Conservation (phyloP, 495 filamentous ascomycete species). For the Aspergillus funiculosus region DNA sequence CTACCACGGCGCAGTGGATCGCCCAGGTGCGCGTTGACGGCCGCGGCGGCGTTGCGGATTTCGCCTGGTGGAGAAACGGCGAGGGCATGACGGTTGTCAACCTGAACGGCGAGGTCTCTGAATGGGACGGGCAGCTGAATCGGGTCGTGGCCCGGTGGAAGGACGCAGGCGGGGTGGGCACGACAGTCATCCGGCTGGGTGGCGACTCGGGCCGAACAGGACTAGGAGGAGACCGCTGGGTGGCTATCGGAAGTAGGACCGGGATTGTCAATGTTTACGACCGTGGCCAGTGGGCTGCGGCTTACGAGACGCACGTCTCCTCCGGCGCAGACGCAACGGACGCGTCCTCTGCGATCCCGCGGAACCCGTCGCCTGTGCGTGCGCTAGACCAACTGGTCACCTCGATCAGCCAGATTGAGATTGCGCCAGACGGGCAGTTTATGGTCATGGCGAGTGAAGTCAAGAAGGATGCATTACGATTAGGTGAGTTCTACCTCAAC, state of each 20-base stretch:
- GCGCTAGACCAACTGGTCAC: slow-evolving; percentile 82
- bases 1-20: slow-evolving; percentile 81
- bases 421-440: slow-evolving; percentile 84
- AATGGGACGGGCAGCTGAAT: slow-evolving; percentile 65
- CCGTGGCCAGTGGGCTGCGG: slow-evolving; percentile 54
- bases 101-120: slow-evolving; percentile 87
- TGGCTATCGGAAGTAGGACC: slow-evolving; percentile 75
- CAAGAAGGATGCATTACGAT: slow-evolving; percentile 80
- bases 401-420: slow-evolving; percentile 65
- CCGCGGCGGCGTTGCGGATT: slow-evolving; percentile 76
- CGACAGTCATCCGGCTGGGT: slow-evolving; percentile 72
- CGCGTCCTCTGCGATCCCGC: slow-evolving; percentile 47
- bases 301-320: slow-evolving; percentile 19
- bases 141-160: slow-evolving; percentile 74
- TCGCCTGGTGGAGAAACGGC: slow-evolving; percentile 85
- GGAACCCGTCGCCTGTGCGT: slow-evolving; percentile 61
- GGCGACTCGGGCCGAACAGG: slow-evolving; percentile 51
- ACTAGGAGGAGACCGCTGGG: slow-evolving; percentile 80
- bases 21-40: slow-evolving; percentile 77
- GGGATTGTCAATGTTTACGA: slow-evolving; percentile 94
- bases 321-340: slow-evolving; percentile 27
- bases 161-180: slow-evolving; percentile 86
- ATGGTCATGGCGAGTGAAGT: slow-evolving; percentile 74
- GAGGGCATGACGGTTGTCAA: slow-evolving; percentile 69
- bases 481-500: slow-evolving; percentile 52